Conservation (phyloP, 192 early-diverging fungal genomes). For the Haplosporangium gracile region DNA sequence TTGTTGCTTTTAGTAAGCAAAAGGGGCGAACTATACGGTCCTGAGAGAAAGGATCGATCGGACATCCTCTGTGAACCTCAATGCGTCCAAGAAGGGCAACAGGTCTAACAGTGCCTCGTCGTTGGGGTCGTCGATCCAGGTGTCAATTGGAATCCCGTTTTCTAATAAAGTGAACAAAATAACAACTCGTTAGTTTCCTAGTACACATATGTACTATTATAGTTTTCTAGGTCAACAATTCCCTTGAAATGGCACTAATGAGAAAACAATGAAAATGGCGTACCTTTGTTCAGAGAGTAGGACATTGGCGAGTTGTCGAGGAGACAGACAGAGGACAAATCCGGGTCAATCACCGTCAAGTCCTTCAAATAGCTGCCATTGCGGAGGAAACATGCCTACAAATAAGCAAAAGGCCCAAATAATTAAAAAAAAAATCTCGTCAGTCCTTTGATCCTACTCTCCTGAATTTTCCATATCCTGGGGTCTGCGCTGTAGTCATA, state of each 20-base stretch:
- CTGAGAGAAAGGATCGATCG: slow-evolving; percentile 77
- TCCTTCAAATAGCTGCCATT: slow-evolving; percentile 86
- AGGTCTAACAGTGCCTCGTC: slow-evolving; percentile 90
- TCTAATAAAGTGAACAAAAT: slow-evolving; percentile 62
- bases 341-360: slow-evolving; percentile 77
- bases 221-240: not conserved
- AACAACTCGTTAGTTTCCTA: not conserved
- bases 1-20: too few species aligned
- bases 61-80: slow-evolving; percentile 90
- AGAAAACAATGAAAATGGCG: not conserved
- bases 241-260: not conserved
- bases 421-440: not conserved
- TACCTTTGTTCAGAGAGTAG: slow-evolving; percentile 82
- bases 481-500: not conserved
- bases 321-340: slow-evolving; percentile 84
- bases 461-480: not conserved
- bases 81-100: slow-evolving; percentile 88
- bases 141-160: slow-evolving; percentile 90
- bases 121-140: slow-evolving; percentile 83
- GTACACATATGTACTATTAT: not conserved
- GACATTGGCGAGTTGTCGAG: slow-evolving; percentile 87
- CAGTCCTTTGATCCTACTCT: not conserved
- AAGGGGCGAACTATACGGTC: slow-evolving; percentile 39
- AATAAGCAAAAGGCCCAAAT: slow-evolving; percentile 12
- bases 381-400: slow-evolving; percentile 76